Evolutionary conservation across 352 stramenopile genomes (phyloP).

Genomic region (Pythium insidiosum): DNA sequence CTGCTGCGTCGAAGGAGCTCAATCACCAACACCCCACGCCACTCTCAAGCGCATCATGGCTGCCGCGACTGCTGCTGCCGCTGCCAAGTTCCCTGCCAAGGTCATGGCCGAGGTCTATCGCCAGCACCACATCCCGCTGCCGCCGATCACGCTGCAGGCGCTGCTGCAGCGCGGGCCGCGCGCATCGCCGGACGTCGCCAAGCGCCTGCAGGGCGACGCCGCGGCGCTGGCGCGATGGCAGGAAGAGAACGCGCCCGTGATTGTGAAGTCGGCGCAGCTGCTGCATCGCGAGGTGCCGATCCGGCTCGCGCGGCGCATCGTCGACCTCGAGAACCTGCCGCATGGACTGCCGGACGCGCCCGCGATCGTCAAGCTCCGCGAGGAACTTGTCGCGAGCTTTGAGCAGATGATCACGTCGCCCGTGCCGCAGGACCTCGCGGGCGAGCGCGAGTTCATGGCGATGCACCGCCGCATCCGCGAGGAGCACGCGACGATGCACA

Average conservation of each 20-base stretch:
- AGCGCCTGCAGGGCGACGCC: slow-evolving; percentile 42
- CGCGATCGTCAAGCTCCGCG: slow-evolving; percentile 52
- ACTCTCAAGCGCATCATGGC: not conserved
- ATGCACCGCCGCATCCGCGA: slow-evolving; percentile 47
- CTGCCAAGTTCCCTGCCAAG: slow-evolving; percentile 38
- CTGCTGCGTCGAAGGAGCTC: slow-evolving; percentile 3
- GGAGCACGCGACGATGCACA: slow-evolving; percentile 68
- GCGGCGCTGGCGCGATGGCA: slow-evolving; percentile 44
- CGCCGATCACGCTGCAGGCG: slow-evolving; percentile 71
- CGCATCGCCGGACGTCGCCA: slow-evolving; percentile 32
- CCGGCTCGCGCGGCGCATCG: slow-evolving; percentile 68
- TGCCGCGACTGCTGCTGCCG: not conserved
- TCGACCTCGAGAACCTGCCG: slow-evolving; percentile 78
- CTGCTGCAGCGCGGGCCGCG: slow-evolving; percentile 58
- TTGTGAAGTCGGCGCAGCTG: slow-evolving; percentile 72
- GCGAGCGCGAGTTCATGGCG: slow-evolving; percentile 49
- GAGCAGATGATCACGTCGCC: slow-evolving; percentile 52
- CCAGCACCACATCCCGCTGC: slow-evolving; percentile 73
- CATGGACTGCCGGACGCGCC: slow-evolving; percentile 48
- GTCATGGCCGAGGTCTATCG: slow-evolving; percentile 78
- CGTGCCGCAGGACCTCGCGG: slow-evolving; percentile 41
- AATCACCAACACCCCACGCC: not conserved
- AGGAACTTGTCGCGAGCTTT: slow-evolving; percentile 63
- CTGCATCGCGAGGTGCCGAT: slow-evolving; percentile 77
- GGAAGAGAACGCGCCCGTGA: slow-evolving; percentile 51